Base-by-base conservation (phyloP, 768 basidiomycete species). In the Auricularia sp. region DNA sequence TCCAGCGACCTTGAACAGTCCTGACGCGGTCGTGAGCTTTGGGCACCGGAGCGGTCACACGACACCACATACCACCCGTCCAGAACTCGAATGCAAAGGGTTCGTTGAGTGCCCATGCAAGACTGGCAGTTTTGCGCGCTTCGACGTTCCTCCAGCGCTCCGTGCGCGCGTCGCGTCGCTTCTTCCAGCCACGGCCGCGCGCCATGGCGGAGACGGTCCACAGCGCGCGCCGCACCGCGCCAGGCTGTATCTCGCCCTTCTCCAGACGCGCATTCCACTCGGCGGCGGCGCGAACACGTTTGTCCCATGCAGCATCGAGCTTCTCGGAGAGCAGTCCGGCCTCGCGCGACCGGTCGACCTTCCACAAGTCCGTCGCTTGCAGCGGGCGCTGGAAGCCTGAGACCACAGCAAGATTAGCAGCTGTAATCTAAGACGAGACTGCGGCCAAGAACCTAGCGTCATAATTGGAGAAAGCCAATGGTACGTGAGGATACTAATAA, bases 301-400 rank as follows among this genome's bases (percentile, higher is more conserved):
- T 72, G 3, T 71, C 76, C 80, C 87, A 87, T 7, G 85, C 77
- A 14, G 73, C 77, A 64, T 89, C 82, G 33, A 92, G 79, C 67
- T 77, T 76, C 11, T 75, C 73, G 2, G 85, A 81, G 35, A 91
- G 77, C 21, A 69, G 66, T 0, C 78, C 80, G 16, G 83, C 77
- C 68, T 85, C 80, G 36, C 81, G 79, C 3, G 78, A 69, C 3
- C 77, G 71, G 64, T 83, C 82, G 66, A 91, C 76, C 70, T 83
- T 84, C 87, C 88, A 90, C 13, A 91, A 74, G 74, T 92, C 90
- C 1, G 86, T 83, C 0, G 86, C 86, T 70, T 88, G 87, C 8
- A 92, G 77, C 1, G 88, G 86, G 36, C 90, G 79, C 70, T 88
- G 86, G 70, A 86, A 90, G 0, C 89, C 88, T 47, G 86, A 75